Percentiles rank a stretch among this genome's conserved stretches.
Conservation (phyloP, 352 stramenopile species). For the Pythium diclinum region DNA sequence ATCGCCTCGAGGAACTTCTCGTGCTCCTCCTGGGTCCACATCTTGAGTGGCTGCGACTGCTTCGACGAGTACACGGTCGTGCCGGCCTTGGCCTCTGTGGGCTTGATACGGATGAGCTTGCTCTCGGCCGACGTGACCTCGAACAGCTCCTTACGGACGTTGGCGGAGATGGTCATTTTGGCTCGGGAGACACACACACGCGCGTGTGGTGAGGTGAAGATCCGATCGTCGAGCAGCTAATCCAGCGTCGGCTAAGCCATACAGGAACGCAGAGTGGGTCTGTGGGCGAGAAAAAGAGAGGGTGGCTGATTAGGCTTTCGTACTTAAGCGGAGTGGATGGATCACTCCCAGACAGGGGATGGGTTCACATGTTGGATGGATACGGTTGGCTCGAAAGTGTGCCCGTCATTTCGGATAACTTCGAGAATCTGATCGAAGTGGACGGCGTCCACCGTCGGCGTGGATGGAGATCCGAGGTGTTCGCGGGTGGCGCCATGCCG, state of each 20-base stretch:
- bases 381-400: conserved; percentile 13
- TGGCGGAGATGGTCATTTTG: conserved; percentile 83
- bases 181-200: conserved; percentile 10
- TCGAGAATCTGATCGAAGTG: conserved; percentile 26
- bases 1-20: conserved; percentile 84
- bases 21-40: conserved; percentile 85
- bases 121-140: conserved; percentile 76
- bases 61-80: conserved; percentile 84
- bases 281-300: conserved; percentile 18
- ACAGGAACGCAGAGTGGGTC: conserved; percentile 30
- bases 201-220: background rate
- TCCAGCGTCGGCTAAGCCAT: conserved; percentile 21
- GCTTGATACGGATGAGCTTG: conserved; percentile 83
- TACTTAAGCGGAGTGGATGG: conserved; percentile 43
- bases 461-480: background rate
- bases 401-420: conserved; percentile 23
- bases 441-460: background rate
- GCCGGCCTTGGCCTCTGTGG: conserved; percentile 77
- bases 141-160: conserved; percentile 84
- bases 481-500: background rate
- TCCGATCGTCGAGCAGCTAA: conserved; percentile 15
- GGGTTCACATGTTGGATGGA: conserved; percentile 10
- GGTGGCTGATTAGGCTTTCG: conserved; percentile 34
- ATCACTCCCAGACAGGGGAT: conserved; percentile 28
- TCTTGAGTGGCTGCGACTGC: conserved; percentile 79